Conservation (phyloP, 1,284 basidiomycete genomes). For the Leccinum cinnamomeum region DNA sequence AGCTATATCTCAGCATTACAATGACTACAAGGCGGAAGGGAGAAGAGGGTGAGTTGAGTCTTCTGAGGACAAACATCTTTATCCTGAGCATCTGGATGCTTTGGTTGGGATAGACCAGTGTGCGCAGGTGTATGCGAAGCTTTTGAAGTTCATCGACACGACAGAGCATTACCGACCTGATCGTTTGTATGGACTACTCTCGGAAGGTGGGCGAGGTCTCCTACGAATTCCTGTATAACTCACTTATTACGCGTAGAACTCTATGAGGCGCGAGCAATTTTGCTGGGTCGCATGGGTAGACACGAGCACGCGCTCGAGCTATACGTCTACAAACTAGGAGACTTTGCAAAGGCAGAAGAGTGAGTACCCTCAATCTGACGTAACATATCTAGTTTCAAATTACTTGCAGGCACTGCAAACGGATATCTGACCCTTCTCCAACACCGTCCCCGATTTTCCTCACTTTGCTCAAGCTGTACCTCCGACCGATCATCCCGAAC, state of each 20-base stretch:
- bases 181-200: conserved; percentile 74
- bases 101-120: conserved; percentile 38
- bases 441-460: conserved; percentile 74
- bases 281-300: conserved; percentile 86
- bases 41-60: conserved; percentile 49
- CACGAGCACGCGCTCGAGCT: conserved; percentile 93
- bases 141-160: conserved; percentile 75
- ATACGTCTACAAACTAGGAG: conserved; percentile 85
- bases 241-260: conserved; percentile 51
- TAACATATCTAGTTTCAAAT: conserved; percentile 1
- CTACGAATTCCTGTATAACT: background rate
- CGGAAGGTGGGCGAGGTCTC: conserved; percentile 57
- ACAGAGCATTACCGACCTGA: conserved; percentile 78
- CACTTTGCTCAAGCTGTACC: conserved; percentile 84
- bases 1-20: conserved; percentile 77
- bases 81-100: background rate
- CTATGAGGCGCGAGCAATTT: conserved; percentile 85
- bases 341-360: conserved; percentile 87
- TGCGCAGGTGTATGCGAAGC: conserved; percentile 59
- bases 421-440: conserved; percentile 63
- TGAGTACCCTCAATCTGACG: conserved; percentile 38
- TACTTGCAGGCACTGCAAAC: conserved; percentile 77
- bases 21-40: conserved; percentile 52
- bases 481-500: conserved; percentile 61
- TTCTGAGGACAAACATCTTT: conserved; percentile 2